A percentile compares a stretch with the other conserved stretches of the same genome.
Evolutionary conservation across 148 eudicot genomes (phyloP).

Genomic region (Persicaria maculosa): DNA sequence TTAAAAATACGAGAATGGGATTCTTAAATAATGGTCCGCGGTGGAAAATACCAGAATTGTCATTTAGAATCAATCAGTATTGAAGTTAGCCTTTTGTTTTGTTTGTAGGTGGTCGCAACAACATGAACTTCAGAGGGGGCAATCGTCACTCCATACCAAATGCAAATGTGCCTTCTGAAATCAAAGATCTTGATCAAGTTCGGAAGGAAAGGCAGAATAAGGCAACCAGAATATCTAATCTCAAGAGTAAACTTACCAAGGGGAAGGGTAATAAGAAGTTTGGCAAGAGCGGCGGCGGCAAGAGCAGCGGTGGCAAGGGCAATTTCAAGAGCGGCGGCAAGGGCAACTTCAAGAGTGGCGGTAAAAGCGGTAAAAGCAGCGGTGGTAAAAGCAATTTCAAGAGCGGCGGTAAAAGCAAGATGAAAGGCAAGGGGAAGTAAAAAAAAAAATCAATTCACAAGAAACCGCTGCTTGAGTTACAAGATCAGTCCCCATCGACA

Average conservation of each 20-base stretch:
- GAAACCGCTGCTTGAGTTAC: not conserved
- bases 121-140: slow-evolving; percentile 53
- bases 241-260: slow-evolving; percentile 49
- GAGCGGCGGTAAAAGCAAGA: not conserved
- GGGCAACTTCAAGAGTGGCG: not conserved
- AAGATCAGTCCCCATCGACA: too few relatives aligned
- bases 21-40: not conserved
- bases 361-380: not conserved
- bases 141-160: slow-evolving; percentile 46
- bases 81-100: not conserved
- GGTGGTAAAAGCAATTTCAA: not conserved
- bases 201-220: slow-evolving; percentile 82
- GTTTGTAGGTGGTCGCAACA: slow-evolving; percentile 42
- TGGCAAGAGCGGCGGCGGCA: slow-evolving; percentile 26
- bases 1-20: not conserved
- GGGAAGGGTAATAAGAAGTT: slow-evolving; percentile 45
- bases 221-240: slow-evolving; percentile 39
- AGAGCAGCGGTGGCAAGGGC: not conserved
- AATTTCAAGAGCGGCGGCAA: not conserved
- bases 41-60: not conserved
- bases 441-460: not conserved
- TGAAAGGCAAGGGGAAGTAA: slow-evolving; percentile 8
- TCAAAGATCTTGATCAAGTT: slow-evolving; percentile 77
- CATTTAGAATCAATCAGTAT: too few relatives aligned
- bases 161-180: slow-evolving; percentile 80